phyloP scores from a whole-genome alignment of 2,329 filamentous ascomycete genomes.

The Apiospora malaysiana region DNA sequence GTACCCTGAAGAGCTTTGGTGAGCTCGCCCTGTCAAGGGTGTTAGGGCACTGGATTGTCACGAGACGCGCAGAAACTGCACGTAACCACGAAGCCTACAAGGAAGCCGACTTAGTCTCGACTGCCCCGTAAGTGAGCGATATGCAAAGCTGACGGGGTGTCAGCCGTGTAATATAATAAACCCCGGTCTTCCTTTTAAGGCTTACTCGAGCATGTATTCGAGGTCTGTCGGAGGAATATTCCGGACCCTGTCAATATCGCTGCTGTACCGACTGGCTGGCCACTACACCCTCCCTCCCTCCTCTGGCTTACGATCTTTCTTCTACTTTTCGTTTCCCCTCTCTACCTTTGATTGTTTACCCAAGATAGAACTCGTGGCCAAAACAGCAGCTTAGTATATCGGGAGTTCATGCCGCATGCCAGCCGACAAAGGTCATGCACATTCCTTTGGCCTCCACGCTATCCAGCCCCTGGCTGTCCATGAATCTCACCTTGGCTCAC shows the following conservation, averaged over 20 bases:
- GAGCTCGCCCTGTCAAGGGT: background rate
- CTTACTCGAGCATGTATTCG: background rate
- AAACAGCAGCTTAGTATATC: background rate
- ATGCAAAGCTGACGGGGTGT: background rate
- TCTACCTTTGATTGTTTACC: background rate
- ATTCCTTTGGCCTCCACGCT: background rate
- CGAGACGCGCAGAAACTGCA: background rate
- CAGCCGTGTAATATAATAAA: background rate
- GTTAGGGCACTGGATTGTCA: background rate
- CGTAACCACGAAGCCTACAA: background rate
- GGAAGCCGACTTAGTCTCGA: background rate
- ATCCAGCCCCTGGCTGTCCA: too few relatives aligned
- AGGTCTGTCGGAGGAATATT: background rate
- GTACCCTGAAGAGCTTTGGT: background rate
- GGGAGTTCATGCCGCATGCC: background rate
- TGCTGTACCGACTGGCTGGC: background rate
- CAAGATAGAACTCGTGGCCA: background rate
- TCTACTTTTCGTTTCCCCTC: too few relatives aligned
- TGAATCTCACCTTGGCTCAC: background rate
- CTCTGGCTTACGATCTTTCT: background rate
- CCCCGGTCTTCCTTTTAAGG: background rate
- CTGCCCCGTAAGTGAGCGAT: background rate
- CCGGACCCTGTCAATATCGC: background rate
- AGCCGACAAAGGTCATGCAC: background rate
- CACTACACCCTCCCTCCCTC: conserved; percentile 12